A percentile compares a stretch with the other conserved stretches of the same genome.
Conservation (phyloP, 257 asterid species). For the Solanum rostratum region DNA sequence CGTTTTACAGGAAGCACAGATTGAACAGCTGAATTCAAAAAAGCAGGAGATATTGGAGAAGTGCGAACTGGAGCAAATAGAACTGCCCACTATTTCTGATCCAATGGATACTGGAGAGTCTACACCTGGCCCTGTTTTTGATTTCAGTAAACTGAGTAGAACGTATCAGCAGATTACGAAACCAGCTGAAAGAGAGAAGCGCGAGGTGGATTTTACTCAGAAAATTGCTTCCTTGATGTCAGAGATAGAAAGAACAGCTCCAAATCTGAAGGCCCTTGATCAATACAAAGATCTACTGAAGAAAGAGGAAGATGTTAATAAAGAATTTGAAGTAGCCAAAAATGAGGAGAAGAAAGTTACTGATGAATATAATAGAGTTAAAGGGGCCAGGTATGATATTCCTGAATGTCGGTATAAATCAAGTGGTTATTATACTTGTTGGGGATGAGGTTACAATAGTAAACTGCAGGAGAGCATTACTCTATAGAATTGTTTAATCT, state of each 20-base stretch:
- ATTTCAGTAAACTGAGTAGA: conserved; percentile 61
- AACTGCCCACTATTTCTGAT: conserved; percentile 63
- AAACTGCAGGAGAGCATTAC: background rate
- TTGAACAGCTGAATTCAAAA: conserved; percentile 65
- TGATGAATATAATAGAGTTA: conserved; percentile 54
- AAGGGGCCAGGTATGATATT: conserved; percentile 48
- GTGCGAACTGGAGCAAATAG: conserved; percentile 78
- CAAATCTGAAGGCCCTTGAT: conserved; percentile 89
- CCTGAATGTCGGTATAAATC: background rate
- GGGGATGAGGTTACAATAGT: background rate
- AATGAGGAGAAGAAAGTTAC: conserved; percentile 72
- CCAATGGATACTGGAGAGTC: conserved; percentile 64
- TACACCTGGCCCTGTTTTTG: conserved; percentile 50
- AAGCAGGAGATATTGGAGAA: conserved; percentile 83
- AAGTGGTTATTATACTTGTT: background rate
- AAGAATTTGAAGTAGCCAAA: conserved; percentile 89
- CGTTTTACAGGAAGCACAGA: conserved; percentile 59
- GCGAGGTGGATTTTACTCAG: conserved; percentile 69
- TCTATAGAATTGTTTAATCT: background rate
- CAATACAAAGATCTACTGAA: conserved; percentile 76
- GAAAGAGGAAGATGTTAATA: conserved; percentile 65
- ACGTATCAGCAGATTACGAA: conserved; percentile 61
- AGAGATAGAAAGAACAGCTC: conserved; percentile 88
- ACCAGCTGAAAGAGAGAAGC: conserved; percentile 80
- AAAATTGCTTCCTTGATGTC: conserved; percentile 54